These are phyloP conservation scores for Rutstroemia sp. DNA, from an alignment of 2,329 filamentous ascomycete genomes.

Conservation along the genomic window DNA sequence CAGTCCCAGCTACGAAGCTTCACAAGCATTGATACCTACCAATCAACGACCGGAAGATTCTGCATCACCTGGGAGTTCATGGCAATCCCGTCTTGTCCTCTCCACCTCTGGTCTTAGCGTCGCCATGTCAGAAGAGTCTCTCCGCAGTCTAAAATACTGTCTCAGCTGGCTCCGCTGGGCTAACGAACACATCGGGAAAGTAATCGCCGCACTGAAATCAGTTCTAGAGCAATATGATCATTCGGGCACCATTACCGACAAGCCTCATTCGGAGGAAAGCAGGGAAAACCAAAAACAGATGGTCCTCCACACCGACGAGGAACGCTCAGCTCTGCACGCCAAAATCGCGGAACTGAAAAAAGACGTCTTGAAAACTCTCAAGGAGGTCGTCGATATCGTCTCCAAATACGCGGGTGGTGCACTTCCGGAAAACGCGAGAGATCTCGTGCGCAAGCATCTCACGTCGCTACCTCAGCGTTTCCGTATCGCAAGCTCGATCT, in stretches of 20 bases:
- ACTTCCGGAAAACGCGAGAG: constrained; percentile 78
- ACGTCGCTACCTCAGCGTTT: constrained; percentile 80
- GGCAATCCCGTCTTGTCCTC: constrained; percentile 80
- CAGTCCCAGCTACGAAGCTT: constrained; percentile 68
- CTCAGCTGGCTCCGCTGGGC: constrained; percentile 73
- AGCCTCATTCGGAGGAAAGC: constrained; percentile 8
- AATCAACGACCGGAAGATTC: constrained; percentile 23
- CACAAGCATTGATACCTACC: constrained; percentile 32
- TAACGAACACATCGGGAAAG: constrained; percentile 70
- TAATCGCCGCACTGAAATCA: constrained; percentile 66
- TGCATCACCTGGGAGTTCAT: constrained; percentile 34
- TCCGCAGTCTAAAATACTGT: constrained; percentile 79
- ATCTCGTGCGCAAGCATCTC: constrained; percentile 76
- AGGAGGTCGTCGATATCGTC: constrained; percentile 75
- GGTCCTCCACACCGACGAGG: constrained; percentile 22
- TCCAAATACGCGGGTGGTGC: constrained; percentile 88
- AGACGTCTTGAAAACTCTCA: constrained; percentile 71
- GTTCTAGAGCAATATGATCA: constrained; percentile 75
- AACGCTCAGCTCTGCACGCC: constrained; percentile 22
- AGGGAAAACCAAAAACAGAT: constrained; percentile 16
- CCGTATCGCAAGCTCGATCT: constrained; percentile 56
- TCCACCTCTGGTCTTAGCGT: constrained; percentile 86
- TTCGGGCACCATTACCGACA: constrained; percentile 23
- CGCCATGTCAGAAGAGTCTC: constrained; percentile 82
- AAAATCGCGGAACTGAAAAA: constrained; percentile 57